A percentile compares a stretch with the other conserved stretches of the same genome.
Conservation (phyloP, 345 rosid genomes). For the Balakata baccata region DNA sequence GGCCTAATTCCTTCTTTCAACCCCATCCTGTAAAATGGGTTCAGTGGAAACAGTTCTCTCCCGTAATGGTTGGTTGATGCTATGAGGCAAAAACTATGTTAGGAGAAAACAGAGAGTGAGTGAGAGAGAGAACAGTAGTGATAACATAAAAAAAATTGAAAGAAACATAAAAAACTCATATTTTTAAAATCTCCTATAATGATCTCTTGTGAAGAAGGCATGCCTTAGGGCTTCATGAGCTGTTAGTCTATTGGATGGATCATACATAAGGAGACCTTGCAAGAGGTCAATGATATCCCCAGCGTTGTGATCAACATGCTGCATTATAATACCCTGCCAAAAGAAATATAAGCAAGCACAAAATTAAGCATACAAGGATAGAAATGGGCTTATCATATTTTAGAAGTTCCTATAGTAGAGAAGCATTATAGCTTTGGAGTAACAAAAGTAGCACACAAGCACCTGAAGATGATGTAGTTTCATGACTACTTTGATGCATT, state of each 20-base stretch:
- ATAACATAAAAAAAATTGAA: neutral
- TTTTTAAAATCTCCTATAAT: conserved; percentile 36
- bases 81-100: neutral
- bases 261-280: conserved; percentile 60
- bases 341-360: neutral
- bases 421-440: neutral
- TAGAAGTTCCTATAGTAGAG: conserved; percentile 1
- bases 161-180: neutral
- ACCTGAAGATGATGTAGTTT: conserved; percentile 68
- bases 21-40: neutral
- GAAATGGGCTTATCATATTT: neutral
- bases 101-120: neutral
- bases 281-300: conserved; percentile 61
- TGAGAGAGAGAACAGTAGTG: neutral
- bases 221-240: conserved; percentile 62
- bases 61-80: conserved; percentile 41
- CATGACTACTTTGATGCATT: conserved; percentile 57
- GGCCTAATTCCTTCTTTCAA: neutral
- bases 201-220: conserved; percentile 52
- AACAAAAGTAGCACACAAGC: neutral
- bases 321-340: conserved; percentile 61
- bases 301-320: conserved; percentile 67
- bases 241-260: conserved; percentile 47
- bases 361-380: neutral
- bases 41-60: neutral